A percentile compares a stretch with the other conserved stretches of the same genome.
Conservation (phyloP, 1,139 yeast genomes). For the Wickerhamomyces sp. region DNA sequence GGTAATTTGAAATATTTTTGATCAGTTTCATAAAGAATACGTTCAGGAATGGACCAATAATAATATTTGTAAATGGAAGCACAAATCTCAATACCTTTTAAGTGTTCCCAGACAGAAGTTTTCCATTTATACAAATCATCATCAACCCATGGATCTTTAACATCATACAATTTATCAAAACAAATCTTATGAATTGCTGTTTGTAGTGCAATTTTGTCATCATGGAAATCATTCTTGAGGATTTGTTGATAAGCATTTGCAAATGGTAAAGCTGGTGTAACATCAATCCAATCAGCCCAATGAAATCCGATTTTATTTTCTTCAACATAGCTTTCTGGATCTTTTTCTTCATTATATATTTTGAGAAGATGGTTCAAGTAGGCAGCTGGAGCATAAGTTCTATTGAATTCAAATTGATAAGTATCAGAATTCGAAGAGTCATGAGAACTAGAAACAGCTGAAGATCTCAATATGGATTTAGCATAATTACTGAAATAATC, state of each 20-base stretch:
- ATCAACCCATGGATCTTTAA: slow-evolving; percentile 23
- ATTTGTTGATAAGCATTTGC: slow-evolving; percentile 17
- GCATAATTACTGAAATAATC: slow-evolving; percentile 6
- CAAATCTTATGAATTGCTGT: slow-evolving; percentile 16
- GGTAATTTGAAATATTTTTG: slow-evolving; percentile 23
- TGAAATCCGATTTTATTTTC: slow-evolving; percentile 18
- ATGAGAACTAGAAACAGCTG: not conserved
- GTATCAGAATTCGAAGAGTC: not conserved
- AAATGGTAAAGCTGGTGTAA: slow-evolving; percentile 22
- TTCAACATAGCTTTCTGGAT: slow-evolving; percentile 14
- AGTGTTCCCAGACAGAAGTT: slow-evolving; percentile 20
- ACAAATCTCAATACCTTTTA: slow-evolving; percentile 24
- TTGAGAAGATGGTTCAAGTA: slow-evolving; percentile 7
- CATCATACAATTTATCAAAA: slow-evolving; percentile 20
- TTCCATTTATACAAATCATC: slow-evolving; percentile 12
- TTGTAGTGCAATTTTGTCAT: slow-evolving; percentile 14
- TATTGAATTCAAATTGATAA: slow-evolving; percentile 8
- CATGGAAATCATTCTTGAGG: slow-evolving; percentile 7
- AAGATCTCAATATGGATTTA: slow-evolving; percentile 5
- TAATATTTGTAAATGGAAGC: slow-evolving; percentile 24
- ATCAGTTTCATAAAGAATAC: slow-evolving; percentile 23
- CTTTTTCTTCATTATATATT: slow-evolving; percentile 10
- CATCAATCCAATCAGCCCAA: slow-evolving; percentile 28
- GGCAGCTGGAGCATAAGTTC: slow-evolving; percentile 16
- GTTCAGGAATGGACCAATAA: slow-evolving; percentile 23